phyloP scores from a whole-genome alignment of 2,329 filamentous ascomycete species.

The Sarocladiaceae sp. region DNA sequence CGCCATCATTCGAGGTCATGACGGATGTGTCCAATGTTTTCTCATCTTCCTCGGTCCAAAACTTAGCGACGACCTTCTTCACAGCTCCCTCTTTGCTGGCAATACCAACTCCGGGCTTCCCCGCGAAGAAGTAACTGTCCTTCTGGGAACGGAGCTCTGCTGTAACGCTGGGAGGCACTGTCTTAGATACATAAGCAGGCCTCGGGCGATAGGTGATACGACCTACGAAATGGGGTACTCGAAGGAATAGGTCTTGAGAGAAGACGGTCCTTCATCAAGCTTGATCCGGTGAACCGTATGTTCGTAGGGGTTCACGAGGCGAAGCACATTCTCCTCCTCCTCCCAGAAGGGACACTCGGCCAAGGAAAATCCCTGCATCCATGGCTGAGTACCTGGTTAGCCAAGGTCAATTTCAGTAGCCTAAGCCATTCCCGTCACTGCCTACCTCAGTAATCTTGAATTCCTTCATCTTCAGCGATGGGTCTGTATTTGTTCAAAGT shows the following conservation, averaged over 20 bases:
- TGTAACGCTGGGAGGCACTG: too few relatives aligned
- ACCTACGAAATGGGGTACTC: slow-evolving; percentile 14
- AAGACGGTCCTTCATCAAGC: slow-evolving; percentile 13
- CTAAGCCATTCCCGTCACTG: too few relatives aligned
- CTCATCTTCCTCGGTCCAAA: slow-evolving; percentile 13
- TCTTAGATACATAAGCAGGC: too few relatives aligned
- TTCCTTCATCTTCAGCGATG: too few relatives aligned
- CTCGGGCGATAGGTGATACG: too few relatives aligned
- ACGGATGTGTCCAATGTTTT: slow-evolving; percentile 8
- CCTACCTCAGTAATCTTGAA: too few relatives aligned
- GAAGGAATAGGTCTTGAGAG: slow-evolving; percentile 12
- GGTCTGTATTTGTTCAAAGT: too few relatives aligned
- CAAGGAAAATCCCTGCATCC: slow-evolving; percentile 14
- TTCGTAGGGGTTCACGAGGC: slow-evolving; percentile 15
- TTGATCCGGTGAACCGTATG: slow-evolving; percentile 14
- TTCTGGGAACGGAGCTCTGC: slow-evolving; percentile 10
- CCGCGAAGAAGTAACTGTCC: slow-evolving; percentile 15
- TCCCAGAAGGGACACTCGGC: slow-evolving; percentile 15
- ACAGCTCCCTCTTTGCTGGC: slow-evolving; percentile 12
- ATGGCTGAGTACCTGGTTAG: too few relatives aligned
- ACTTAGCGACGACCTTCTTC: slow-evolving; percentile 4
- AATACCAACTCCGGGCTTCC: slow-evolving; percentile 15
- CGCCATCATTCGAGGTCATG: slow-evolving; percentile 16
- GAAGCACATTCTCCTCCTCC: slow-evolving; percentile 14
- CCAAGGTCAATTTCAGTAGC: too few relatives aligned